Base-by-base conservation (phyloP, 495 filamentous ascomycete species). In the Aspergillus nanangensis region DNA sequence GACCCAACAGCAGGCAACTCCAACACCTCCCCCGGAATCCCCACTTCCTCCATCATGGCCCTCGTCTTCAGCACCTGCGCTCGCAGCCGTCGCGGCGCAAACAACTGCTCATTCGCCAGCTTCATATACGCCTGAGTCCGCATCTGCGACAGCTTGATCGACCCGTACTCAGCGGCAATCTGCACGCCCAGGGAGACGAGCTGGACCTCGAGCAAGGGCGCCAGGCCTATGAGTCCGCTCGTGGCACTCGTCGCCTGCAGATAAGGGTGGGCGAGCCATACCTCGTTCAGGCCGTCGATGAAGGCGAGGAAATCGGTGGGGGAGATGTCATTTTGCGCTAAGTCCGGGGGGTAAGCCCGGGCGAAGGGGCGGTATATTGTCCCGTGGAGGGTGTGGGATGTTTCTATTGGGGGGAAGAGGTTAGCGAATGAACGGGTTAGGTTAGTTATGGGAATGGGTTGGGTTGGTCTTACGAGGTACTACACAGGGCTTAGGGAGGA, bases 201-300 rank as follows among this genome's bases (percentile, higher is more conserved):
- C 41, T 62, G 59, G 0, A 49, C 20, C 8, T 45, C 49, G 1
- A 48, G 22, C 13, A 41, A 14, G 5, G 59, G 59, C 2, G 52
- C 41, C 5, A 62, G 44, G 8, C 51, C 33, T n/a, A 49, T 27
- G 10, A 62, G 20, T 9, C 37, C 38, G 3, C 45, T 48, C 3
- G 47, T 37, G 1, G 17, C 23, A 13, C 46, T 45, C 1, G 47
- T 40, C 5, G 47, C 48, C 43, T 57, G 53, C 1, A 62, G 34
- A 4, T 52, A 52, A 8, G 59, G 59, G 19, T 57, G 45, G 10
- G 56, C 59, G 11, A 62, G 45, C 48, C 53, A 59, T 17, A 57
- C 48, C 38, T 52, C 51, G 24, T 61, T 61, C 14, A 61, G 47
- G 21, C 24, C 51, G 44, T 61, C 58, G 43, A 61, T 38, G 38